Conservation (phyloP, 805 yeast genomes). For the Teunomyces stri region DNA sequence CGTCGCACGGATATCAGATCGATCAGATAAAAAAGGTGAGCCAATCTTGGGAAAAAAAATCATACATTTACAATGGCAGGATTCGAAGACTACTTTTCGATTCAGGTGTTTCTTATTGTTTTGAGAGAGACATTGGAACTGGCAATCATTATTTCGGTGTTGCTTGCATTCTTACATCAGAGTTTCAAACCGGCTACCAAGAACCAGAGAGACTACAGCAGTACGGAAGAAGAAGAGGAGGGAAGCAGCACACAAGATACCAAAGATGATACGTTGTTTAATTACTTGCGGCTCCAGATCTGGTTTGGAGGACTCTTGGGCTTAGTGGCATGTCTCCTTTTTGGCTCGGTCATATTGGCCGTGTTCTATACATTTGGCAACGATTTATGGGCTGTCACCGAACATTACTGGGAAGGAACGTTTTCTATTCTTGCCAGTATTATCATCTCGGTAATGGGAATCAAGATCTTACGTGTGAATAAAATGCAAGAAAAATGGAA, state of each 20-base stretch:
- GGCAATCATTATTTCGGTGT: constrained; percentile 71
- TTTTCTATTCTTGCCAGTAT: constrained; percentile 45
- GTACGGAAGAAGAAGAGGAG: not conserved
- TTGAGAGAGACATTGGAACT: constrained; percentile 73
- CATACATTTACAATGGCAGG: constrained; percentile 2
- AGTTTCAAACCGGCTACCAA: constrained; percentile 36
- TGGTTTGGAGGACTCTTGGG: constrained; percentile 47
- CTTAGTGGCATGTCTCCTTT: constrained; percentile 33
- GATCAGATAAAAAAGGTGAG: constrained; percentile 3
- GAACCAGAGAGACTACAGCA: not conserved
- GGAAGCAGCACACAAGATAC: not conserved
- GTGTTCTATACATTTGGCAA: constrained; percentile 41
- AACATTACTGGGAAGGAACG: constrained; percentile 48
- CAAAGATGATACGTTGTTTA: constrained; percentile 4
- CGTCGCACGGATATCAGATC: constrained; percentile 3
- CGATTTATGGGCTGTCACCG: constrained; percentile 45
- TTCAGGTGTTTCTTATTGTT: constrained; percentile 72
- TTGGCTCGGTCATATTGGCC: constrained; percentile 38
- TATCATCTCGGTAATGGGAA: constrained; percentile 46
- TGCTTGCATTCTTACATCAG: constrained; percentile 68
- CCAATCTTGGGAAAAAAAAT: no score
- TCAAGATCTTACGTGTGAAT: constrained; percentile 42
- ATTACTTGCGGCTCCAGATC: constrained; percentile 35
- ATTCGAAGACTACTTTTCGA: constrained; percentile 45
- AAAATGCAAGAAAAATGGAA: constrained; percentile 47